Conservation (phyloP, 2,329 filamentous ascomycete genomes). For the Trichoderma sp. region DNA sequence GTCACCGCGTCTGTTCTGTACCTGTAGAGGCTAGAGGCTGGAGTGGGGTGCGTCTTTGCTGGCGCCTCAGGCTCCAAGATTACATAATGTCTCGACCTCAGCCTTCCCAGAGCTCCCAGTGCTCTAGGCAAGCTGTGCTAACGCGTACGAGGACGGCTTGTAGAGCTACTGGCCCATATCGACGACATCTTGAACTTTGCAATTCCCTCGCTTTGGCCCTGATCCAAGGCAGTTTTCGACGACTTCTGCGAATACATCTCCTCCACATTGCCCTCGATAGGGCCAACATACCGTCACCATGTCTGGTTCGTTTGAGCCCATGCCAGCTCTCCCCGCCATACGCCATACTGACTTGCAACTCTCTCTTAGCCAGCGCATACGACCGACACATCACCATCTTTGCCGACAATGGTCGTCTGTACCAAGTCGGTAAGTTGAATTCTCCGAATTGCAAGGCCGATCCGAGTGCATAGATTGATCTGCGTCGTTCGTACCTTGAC, state of each 20-base stretch:
- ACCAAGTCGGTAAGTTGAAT: slow-evolving; percentile 89
- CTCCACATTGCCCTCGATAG: slow-evolving; percentile 22
- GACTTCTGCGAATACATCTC: background rate
- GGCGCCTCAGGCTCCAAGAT: slow-evolving; percentile 36
- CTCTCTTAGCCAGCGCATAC: slow-evolving; percentile 67
- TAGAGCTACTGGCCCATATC: slow-evolving; percentile 25
- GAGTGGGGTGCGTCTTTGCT: background rate
- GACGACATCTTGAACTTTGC: slow-evolving; percentile 4
- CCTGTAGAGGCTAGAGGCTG: background rate
- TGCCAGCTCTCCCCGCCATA: slow-evolving; percentile 22
- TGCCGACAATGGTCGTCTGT: slow-evolving; percentile 95
- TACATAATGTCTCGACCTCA: slow-evolving; percentile 35
- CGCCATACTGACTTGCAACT: slow-evolving; percentile 33
- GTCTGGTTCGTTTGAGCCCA: slow-evolving; percentile 48
- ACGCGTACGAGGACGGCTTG: slow-evolving; percentile 40
- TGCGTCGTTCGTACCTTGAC: background rate
- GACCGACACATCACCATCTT: slow-evolving; percentile 99
- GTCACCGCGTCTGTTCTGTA: background rate
- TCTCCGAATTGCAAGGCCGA: background rate
- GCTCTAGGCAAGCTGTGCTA: slow-evolving; percentile 52
- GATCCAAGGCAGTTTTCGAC: background rate
- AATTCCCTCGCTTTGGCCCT: slow-evolving; percentile 5
- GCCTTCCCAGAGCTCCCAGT: slow-evolving; percentile 34
- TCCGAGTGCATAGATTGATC: background rate
- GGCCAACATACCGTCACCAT: slow-evolving; percentile 44